Percentiles rank a stretch among this genome's conserved stretches.
These are phyloP conservation scores for Claviceps africana DNA, from an alignment of 2,329 filamentous ascomycete species.

Conservation along the genomic window DNA sequence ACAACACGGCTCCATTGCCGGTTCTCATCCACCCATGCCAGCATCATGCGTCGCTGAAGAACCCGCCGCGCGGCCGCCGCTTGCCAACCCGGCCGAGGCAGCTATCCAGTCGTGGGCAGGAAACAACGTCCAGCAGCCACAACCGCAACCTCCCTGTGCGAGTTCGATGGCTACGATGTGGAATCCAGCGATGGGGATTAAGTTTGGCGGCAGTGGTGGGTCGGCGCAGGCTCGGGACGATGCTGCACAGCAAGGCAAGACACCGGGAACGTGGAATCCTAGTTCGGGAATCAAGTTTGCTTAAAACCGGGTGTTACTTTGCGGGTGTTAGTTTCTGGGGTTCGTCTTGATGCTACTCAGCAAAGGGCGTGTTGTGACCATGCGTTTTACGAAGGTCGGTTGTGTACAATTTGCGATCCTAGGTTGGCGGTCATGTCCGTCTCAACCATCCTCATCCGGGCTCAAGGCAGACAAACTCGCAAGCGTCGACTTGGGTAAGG, in stretches of 20 bases:
- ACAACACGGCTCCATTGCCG: constrained; percentile 5
- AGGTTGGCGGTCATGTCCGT: too few relatives aligned
- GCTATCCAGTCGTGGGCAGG: constrained; percentile 47
- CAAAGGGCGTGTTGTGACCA: not conserved
- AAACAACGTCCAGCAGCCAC: constrained; percentile 41
- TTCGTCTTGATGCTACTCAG: not conserved
- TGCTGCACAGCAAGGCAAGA: constrained; percentile 10
- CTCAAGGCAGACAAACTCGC: too few relatives aligned
- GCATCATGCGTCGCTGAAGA: constrained; percentile 8
- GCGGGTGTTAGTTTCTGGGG: not conserved
- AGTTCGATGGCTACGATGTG: constrained; percentile 32
- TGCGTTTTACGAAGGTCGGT: not conserved
- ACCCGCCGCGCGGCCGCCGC: constrained; percentile 7
- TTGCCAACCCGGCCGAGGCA: constrained; percentile 26
- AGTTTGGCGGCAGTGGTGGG: constrained; percentile 42
- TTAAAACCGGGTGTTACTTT: constrained; percentile 9
- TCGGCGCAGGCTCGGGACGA: constrained; percentile 11
- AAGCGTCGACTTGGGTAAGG: too few relatives aligned
- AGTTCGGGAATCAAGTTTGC: constrained; percentile 43
- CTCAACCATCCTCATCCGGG: too few relatives aligned
- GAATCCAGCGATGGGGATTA: constrained; percentile 70
- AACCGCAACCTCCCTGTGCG: constrained; percentile 30
- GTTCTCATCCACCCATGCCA: constrained; percentile 7
- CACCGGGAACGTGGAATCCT: constrained; percentile 43
- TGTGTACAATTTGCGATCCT: too few relatives aligned